Percentiles rank a stretch among this genome's conserved stretches.
Conservation (phyloP, 108 stramenopile genomes). For the Cylindrotheca closterium region DNA sequence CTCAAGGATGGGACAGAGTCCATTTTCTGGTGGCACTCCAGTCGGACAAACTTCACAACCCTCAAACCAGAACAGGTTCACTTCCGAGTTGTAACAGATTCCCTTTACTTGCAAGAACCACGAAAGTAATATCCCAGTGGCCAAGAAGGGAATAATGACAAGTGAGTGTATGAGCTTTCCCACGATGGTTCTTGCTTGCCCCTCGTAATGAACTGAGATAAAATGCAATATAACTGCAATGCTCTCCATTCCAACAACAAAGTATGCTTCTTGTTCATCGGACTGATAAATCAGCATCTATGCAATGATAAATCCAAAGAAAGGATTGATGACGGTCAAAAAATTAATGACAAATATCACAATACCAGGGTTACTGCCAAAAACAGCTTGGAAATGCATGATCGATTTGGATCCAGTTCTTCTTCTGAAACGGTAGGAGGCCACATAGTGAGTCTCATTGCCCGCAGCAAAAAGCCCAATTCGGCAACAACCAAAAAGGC, state of each 20-base stretch:
- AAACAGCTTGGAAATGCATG: no score
- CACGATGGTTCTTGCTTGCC: neutral
- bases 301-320: slow-evolving; percentile 24
- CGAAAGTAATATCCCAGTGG: slow-evolving; percentile 4
- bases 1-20: neutral
- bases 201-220: slow-evolving; percentile 3
- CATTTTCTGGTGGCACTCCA: neutral
- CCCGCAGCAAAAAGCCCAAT: slow-evolving; percentile 10
- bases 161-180: slow-evolving; percentile 2
- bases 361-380: no score
- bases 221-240: slow-evolving; percentile 14
- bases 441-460: slow-evolving; percentile 24
- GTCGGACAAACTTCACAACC: slow-evolving; percentile 15
- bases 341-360: neutral
- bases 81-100: slow-evolving; percentile 6
- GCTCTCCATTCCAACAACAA: slow-evolving; percentile 16
- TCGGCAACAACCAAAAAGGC: slow-evolving; percentile 19
- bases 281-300: slow-evolving; percentile 27
- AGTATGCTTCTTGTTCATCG: slow-evolving; percentile 4
- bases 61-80: neutral
- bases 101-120: slow-evolving; percentile 11
- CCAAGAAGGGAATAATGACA: slow-evolving; percentile 10
- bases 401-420: neutral
- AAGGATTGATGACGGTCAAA: slow-evolving; percentile 11
- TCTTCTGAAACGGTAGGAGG: slow-evolving; percentile 3